Base-by-base conservation (phyloP, 331 rosid genomes). In the Pyrus hybrid region DNA sequence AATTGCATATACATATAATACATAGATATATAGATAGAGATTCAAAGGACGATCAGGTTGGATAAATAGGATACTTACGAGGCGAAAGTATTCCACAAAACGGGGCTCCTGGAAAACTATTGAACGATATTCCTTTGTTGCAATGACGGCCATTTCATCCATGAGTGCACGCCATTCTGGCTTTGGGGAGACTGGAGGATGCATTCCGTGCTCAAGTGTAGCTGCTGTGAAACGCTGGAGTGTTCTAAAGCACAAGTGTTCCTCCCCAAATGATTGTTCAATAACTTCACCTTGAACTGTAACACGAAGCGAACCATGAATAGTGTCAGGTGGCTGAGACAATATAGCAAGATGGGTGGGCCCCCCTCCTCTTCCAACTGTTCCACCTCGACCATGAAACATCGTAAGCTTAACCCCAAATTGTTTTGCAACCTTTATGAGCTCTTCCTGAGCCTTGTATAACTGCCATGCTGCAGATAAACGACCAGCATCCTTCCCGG, bases 201-300 rank as follows among this genome's bases (percentile, higher is more conserved):
- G 90, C 99, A 95, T 95, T 33, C 99, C 99, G 17, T 95, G 99
- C 91, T 95, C 99, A 14, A 95, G 98, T 12, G 99, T 95, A 13
- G 99, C 99, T 1, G 99, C 98, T 9, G 91, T 82, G 85, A 92
- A 95, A 62, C 99, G 93, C 82, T 95, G 99, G 64, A 95, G 97
- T 60, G 99, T 92, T 77, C 99, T 85, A 71, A 95, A 95, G 87
- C 98, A 95, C 82, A 95, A 83, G 80, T 91, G 99, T 84, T 95
- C 99, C 88, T 95, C 99, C 68, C 98, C 99, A 65, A 95, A 95
- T 10, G 94, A 95, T 79, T 95, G 97, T 54, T 95, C 99, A 69
- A 95, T 95, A 77, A 95, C 99, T 83, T 95, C 99, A 51, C 99
- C 99, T 77, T 95, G 99, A 81, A 95, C 98, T n/a, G 99, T 95